phyloP scores from a whole-genome alignment of 495 filamentous ascomycete species.

The Talaromyces wortmannii region DNA sequence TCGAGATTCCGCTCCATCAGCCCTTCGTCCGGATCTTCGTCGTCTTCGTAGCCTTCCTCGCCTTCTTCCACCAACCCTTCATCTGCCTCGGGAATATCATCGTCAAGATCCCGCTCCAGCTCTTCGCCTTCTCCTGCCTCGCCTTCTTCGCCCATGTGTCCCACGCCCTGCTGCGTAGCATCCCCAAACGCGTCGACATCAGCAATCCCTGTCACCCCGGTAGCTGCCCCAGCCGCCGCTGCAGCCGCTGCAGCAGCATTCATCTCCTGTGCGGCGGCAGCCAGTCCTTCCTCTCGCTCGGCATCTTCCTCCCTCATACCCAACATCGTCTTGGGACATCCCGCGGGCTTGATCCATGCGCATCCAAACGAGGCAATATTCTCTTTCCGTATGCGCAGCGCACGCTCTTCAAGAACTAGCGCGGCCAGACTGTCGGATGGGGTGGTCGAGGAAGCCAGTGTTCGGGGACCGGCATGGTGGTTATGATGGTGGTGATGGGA shows the following conservation, averaged over 20 bases:
- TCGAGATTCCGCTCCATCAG: slow-evolving; percentile 43
- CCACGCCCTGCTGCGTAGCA: slow-evolving; percentile 12
- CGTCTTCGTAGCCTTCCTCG: slow-evolving; percentile 32
- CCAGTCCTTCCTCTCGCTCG: slow-evolving; percentile 73
- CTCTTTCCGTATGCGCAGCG: slow-evolving; percentile 57
- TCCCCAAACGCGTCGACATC: slow-evolving; percentile 9
- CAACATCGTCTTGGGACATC: slow-evolving; percentile 67
- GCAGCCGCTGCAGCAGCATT: slow-evolving; percentile 56
- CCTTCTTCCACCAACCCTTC: slow-evolving; percentile 34
- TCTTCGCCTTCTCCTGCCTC: slow-evolving; percentile 15
- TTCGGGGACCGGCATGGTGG: slow-evolving; percentile 1
- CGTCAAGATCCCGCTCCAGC: slow-evolving; percentile 43
- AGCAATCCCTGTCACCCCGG: slow-evolving; percentile 15
- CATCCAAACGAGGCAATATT: slow-evolving; percentile 69
- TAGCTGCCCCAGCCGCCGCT: slow-evolving; percentile 35
- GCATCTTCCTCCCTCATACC: slow-evolving; percentile 71
- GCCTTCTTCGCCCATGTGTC: not conserved
- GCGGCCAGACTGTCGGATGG: slow-evolving; percentile 43
- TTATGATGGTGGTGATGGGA: slow-evolving; percentile 7
- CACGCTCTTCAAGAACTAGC: slow-evolving; percentile 60
- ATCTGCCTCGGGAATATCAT: slow-evolving; percentile 38
- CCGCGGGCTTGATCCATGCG: slow-evolving; percentile 73
- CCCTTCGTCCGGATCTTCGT: slow-evolving; percentile 28
- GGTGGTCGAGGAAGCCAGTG: slow-evolving; percentile 19
- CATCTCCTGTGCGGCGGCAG: slow-evolving; percentile 60